Percentiles rank a stretch among this genome's conserved stretches.
phyloP scores from a whole-genome alignment of 768 basidiomycete genomes.

The Termitomyces titanicus region DNA sequence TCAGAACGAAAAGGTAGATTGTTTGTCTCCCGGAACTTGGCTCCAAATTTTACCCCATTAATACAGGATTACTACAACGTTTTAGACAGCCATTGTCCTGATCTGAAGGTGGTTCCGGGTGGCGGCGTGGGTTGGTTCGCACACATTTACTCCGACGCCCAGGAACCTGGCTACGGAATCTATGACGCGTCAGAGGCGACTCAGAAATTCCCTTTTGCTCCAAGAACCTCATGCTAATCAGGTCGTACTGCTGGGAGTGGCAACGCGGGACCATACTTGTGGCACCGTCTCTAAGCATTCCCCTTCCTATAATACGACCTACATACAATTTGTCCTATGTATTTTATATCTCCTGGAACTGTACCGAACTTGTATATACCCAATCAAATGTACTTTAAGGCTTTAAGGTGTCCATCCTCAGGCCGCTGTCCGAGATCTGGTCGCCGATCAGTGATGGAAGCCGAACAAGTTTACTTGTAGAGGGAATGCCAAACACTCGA shows the following conservation, averaged over 20 bases:
- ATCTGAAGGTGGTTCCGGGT: conserved; percentile 53
- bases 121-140: conserved; percentile 82
- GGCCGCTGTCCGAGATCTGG: too few species aligned
- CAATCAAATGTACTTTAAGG: background rate
- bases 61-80: conserved; percentile 57
- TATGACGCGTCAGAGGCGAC: conserved; percentile 40
- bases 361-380: background rate
- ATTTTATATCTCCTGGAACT: background rate
- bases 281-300: background rate
- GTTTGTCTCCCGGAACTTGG: background rate
- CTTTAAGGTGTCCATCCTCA: background rate
- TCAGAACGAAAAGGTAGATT: conserved; percentile 54
- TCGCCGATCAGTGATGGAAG: background rate
- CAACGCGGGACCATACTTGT: background rate
- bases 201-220: conserved; percentile 63
- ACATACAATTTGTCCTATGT: background rate
- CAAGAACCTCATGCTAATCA: conserved; percentile 54
- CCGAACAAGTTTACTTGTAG: background rate
- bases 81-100: conserved; percentile 59
- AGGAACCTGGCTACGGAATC: conserved; percentile 71
- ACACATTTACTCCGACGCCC: conserved; percentile 69
- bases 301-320: background rate
- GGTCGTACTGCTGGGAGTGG: background rate
- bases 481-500: conserved; percentile 9
- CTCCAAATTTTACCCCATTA: conserved; percentile 1